Base-by-base conservation (phyloP, 225 moss, liverwort and hornwort genomes). In the Takakia lepidozioides region DNA sequence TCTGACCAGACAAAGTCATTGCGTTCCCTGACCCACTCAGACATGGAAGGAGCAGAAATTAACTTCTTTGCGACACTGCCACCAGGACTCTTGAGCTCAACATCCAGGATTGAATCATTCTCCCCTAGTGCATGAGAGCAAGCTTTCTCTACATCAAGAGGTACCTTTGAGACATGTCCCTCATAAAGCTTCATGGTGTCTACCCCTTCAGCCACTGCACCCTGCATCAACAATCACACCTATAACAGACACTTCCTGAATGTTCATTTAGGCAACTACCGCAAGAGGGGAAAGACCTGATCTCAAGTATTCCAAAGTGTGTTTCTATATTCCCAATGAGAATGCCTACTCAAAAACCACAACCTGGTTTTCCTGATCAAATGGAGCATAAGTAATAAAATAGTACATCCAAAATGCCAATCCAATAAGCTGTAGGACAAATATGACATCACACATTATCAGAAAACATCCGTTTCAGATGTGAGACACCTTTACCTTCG, bases 401-500 rank as follows among this genome's bases (percentile, higher is more conserved):
- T 10, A 50, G n/a, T n/a, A n/a, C n/a, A n/a, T n/a, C n/a, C n/a
- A n/a, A n/a, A n/a, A n/a, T n/a, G n/a, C n/a, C n/a, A n/a, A n/a
- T n/a, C n/a, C n/a, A n/a, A n/a, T n/a, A n/a, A n/a, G n/a, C n/a
- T n/a, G n/a, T n/a, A n/a, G n/a, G n/a, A n/a, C n/a, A n/a, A n/a
- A n/a, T n/a, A n/a, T n/a, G n/a, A n/a, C n/a, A n/a, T n/a, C n/a
- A n/a, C n/a, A n/a, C n/a, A n/a, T n/a, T n/a, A n/a, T n/a, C n/a
- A n/a, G n/a, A n/a, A n/a, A n/a, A n/a, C n/a, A n/a, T n/a, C n/a
- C n/a, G n/a, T n/a, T n/a, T n/a, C n/a, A n/a, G n/a, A n/a, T n/a
- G 23, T 6, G 39, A 37, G 26, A 5, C 80, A 87, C 74, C 73
- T 92, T 92, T 41, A 76, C 13, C 57, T 93, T 83, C 17, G 61